phyloP scores from a whole-genome alignment of 164 flowering plant species.

The Magnolia sinica region DNA sequence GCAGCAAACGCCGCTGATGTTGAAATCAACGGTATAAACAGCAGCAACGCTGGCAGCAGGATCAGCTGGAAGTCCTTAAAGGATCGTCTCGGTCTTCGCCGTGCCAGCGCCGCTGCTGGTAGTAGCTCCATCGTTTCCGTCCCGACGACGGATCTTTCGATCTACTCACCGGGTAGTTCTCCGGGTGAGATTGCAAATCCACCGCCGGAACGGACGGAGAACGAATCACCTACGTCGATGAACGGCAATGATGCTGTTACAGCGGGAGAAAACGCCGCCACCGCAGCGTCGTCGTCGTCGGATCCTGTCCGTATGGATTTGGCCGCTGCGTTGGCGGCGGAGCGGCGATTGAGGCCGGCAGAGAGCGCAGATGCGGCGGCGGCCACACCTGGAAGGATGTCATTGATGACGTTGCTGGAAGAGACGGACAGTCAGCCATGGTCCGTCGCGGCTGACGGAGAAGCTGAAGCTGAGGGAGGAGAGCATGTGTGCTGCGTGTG shows the following conservation, averaged over 20 bases:
- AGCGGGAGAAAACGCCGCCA: neutral
- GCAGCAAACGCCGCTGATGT: neutral
- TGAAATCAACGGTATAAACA: slow-evolving; percentile 8
- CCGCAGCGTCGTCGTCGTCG: neutral
- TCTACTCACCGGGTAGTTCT: neutral
- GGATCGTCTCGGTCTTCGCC: slow-evolving; percentile 50
- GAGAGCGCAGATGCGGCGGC: neutral
- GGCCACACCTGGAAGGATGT: slow-evolving; percentile 47
- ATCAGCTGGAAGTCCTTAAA: slow-evolving; percentile 57
- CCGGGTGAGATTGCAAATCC: neutral
- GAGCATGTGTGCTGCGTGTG: slow-evolving; percentile 78
- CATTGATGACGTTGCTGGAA: slow-evolving; percentile 84
- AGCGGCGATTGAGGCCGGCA: slow-evolving; percentile 8
- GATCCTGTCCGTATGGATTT: neutral
- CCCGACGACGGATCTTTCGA: neutral
- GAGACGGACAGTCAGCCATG: slow-evolving; percentile 56
- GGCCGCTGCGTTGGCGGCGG: neutral
- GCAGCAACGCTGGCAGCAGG: slow-evolving; percentile 12
- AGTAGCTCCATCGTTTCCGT: slow-evolving; percentile 25
- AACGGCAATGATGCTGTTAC: neutral
- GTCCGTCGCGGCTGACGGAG: slow-evolving; percentile 24
- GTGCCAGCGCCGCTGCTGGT: slow-evolving; percentile 39
- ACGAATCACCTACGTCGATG: neutral
- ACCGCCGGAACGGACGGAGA: neutral
- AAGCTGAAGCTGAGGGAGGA: slow-evolving; percentile 25